phyloP scores from a whole-genome alignment of 148 eudicot genomes.

The Spergularia bocconei region DNA sequence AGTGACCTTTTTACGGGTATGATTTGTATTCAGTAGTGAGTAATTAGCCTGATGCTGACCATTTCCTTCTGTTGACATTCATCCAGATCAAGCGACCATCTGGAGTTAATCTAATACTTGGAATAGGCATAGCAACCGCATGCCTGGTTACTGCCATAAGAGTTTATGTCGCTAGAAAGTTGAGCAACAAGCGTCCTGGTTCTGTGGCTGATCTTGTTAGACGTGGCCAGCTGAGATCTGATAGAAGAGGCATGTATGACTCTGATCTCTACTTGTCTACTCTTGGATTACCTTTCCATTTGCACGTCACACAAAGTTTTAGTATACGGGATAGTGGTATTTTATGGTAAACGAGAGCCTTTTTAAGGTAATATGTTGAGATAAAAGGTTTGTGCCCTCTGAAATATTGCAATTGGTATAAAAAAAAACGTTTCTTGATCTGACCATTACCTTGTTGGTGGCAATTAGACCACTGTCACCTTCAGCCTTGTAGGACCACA shows the following conservation, averaged over 20 bases:
- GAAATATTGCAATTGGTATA: no score
- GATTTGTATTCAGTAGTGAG: neutral
- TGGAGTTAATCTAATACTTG: slow-evolving; percentile 48
- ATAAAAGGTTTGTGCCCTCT: no score
- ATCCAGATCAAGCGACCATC: slow-evolving; percentile 54
- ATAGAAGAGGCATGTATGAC: slow-evolving; percentile 99
- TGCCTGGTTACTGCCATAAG: slow-evolving; percentile 57
- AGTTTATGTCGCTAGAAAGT: slow-evolving; percentile 42
- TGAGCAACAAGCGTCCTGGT: slow-evolving; percentile 56
- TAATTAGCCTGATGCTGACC: slow-evolving; percentile 1
- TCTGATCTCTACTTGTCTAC: slow-evolving; percentile 22
- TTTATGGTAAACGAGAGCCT: no score
- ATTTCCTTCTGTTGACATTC: slow-evolving; percentile 18
- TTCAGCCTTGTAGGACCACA: neutral
- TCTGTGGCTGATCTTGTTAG: slow-evolving; percentile 98
- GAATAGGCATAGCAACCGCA: slow-evolving; percentile 49
- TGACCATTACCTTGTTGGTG: neutral
- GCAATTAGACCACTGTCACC: neutral
- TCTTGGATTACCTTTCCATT: slow-evolving; percentile 8
- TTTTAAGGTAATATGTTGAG: no score
- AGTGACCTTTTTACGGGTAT: no score
- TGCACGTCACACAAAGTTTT: neutral
- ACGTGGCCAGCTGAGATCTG: slow-evolving; percentile 98
- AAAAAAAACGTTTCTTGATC: no score
- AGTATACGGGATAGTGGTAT: no score